These are phyloP conservation scores for Mycena sp. DNA, from an alignment of 1,284 basidiomycete species.

Conservation along the genomic window DNA sequence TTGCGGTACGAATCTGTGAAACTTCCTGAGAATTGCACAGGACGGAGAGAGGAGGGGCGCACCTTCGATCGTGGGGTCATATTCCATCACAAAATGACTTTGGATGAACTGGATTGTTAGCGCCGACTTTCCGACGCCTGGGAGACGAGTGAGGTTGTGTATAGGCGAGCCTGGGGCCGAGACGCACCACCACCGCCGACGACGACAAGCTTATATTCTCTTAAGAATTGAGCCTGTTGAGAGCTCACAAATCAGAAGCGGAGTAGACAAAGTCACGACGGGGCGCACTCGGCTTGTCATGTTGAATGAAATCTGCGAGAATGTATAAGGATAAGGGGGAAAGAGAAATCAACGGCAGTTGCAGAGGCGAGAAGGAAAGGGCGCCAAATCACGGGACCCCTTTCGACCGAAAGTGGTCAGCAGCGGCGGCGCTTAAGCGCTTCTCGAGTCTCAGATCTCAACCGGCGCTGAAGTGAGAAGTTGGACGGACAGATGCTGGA, in stretches of 20 bases:
- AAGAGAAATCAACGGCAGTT: not conserved
- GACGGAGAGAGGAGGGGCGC: slow-evolving; percentile 29
- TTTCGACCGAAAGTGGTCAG: too few species aligned
- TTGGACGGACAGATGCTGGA: slow-evolving; percentile 8
- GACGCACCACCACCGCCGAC: slow-evolving; percentile 95
- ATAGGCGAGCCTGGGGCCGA: not conserved
- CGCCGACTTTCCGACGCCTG: slow-evolving; percentile 96
- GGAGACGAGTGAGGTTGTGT: not conserved
- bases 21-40: not conserved
- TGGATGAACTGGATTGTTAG: slow-evolving; percentile 99
- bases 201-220: slow-evolving; percentile 97
- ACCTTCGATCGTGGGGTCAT: slow-evolving; percentile 96
- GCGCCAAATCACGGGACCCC: slow-evolving; percentile 9
- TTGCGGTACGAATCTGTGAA: slow-evolving; percentile 92
- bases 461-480: not conserved
- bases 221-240: slow-evolving; percentile 86
- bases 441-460: not conserved
- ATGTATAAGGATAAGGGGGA: not conserved
- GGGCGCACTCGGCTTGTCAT: slow-evolving; percentile 21
- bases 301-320: not conserved
- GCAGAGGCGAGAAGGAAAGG: not conserved
- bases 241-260: not conserved
- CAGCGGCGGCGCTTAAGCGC: too few species aligned
- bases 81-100: slow-evolving; percentile 97
- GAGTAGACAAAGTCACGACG: not conserved